Base-by-base conservation (phyloP, 768 basidiomycete genomes). In the Lyophyllum shimeji region DNA sequence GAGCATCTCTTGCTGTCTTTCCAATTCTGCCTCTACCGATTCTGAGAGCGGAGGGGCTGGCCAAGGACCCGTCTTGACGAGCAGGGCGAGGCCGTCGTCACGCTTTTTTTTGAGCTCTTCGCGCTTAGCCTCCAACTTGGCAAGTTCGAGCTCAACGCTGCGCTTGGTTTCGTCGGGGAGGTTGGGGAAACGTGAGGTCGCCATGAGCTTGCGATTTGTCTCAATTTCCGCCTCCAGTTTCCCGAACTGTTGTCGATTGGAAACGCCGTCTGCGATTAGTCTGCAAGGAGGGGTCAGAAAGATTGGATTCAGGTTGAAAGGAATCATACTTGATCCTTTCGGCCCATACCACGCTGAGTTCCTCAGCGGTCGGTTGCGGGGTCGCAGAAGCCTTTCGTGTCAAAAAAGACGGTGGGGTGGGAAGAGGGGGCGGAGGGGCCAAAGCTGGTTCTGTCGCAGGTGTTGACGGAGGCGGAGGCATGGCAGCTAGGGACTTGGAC, bases 11-110 rank as follows among this genome's bases (percentile, higher is more conserved):
- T 59, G 50, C 24, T 63, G 57, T 42, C 61, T 63, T 7, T 52
- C 57, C 2, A 57, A 58, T 21, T 63, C 68, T 13, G 46, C 57
- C 20, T 60, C 64, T 12, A 65, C 47, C 2, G 53, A 46, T 13
- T 68, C 67, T 18, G 59, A 54, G 17, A 55, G 50, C 17, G 65
- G 65, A 15, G 51, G 44, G 7, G 66, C 62, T 1, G 71, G 71
- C 72, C 73, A 72, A 49, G 57, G 66, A 15, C 69, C 60, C n/a
- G 62, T 47, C 11, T 66, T 64, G 23, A 55, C 57, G 39, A 73
- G 61, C 3, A 45, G 51, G 2, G 21, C 40, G 34, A 71, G 23
- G 5, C 49, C 45, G 11, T 56, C 53, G 1, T 63, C 60, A 9
- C 67, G 51, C 1, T 46, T 57, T 17, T 60, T 63, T 37, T 59